phyloP scores from a whole-genome alignment of 2,329 filamentous ascomycete species.

The Pseudocercospora vitis region DNA sequence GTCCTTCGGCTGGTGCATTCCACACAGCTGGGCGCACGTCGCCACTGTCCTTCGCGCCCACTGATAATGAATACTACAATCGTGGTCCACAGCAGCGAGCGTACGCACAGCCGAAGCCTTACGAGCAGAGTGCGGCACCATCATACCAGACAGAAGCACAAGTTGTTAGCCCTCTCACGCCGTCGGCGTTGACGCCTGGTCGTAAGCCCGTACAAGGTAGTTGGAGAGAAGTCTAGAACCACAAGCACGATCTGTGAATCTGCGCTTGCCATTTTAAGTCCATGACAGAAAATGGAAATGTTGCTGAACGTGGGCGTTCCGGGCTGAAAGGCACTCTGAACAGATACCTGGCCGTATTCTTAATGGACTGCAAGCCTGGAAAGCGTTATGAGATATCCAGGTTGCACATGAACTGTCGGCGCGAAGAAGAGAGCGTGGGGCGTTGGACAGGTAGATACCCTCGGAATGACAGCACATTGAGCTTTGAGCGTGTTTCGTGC shows the following conservation, averaged over 20 bases:
- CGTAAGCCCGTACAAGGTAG: constrained; percentile 39
- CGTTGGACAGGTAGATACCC: too few relatives aligned
- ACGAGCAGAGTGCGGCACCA: constrained; percentile 21
- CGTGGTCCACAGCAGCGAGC: constrained; percentile 3
- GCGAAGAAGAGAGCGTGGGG: too few relatives aligned
- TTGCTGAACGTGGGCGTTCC: constrained; percentile 2
- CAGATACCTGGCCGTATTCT: too few relatives aligned
- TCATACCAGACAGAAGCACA: constrained; percentile 16
- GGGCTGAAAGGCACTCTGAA: too few relatives aligned
- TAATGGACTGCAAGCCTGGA: too few relatives aligned
- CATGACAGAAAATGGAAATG: too few relatives aligned
- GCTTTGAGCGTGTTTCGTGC: too few relatives aligned
- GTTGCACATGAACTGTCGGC: too few relatives aligned
- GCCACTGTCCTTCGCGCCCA: constrained; percentile 8
- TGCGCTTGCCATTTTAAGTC: background rate
- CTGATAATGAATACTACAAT: constrained; percentile 13
- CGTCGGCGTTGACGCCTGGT: constrained; percentile 20
- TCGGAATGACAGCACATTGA: too few relatives aligned
- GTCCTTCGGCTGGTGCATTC: constrained; percentile 11
- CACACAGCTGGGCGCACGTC: constrained; percentile 10
- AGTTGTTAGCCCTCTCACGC: constrained; percentile 26
- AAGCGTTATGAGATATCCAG: too few relatives aligned
- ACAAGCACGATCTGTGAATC: background rate
- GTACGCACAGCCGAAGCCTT: constrained; percentile 22
- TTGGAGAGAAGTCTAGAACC: constrained; percentile 36